Evolutionary conservation across 768 basidiomycete genomes (phyloP).

Genomic region (Suillus variegatus): DNA sequence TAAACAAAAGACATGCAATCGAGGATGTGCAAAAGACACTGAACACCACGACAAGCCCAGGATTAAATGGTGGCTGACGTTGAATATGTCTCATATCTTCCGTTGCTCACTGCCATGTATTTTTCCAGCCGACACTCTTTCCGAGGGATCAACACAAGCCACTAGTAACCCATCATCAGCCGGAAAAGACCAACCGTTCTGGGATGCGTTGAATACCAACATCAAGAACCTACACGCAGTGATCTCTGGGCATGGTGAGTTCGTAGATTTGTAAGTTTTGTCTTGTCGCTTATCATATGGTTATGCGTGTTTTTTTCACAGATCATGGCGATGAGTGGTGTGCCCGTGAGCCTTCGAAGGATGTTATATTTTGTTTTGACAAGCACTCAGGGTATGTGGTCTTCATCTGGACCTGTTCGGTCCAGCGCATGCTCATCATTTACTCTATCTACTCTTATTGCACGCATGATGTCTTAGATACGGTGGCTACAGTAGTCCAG

Average conservation of each 20-base stretch:
- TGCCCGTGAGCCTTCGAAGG: slow-evolving; percentile 58
- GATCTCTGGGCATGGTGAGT: slow-evolving; percentile 70
- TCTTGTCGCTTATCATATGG: slow-evolving; percentile 1
- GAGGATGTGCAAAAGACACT: slow-evolving; percentile 35
- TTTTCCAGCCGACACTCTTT: slow-evolving; percentile 51
- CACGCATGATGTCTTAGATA: slow-evolving; percentile 43
- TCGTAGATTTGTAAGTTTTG: slow-evolving; percentile 1
- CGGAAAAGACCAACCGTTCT: slow-evolving; percentile 61
- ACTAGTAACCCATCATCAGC: slow-evolving; percentile 36
- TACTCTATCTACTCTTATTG: slow-evolving; percentile 2
- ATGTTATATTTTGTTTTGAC: slow-evolving; percentile 71
- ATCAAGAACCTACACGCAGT: slow-evolving; percentile 68
- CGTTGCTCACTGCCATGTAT: neutral
- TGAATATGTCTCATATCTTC: neutral
- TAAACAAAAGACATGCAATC: slow-evolving; percentile 22
- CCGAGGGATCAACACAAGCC: slow-evolving; percentile 62
- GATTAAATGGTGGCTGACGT: slow-evolving; percentile 38
- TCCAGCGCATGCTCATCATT: neutral
- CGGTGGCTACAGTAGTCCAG: slow-evolving; percentile 52
- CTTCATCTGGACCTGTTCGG: neutral
- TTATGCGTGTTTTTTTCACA: slow-evolving; percentile 22
- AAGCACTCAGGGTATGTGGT: slow-evolving; percentile 69
- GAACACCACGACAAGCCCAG: slow-evolving; percentile 43
- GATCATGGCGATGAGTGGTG: slow-evolving; percentile 86
- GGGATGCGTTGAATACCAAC: slow-evolving; percentile 56